Base-by-base conservation (phyloP, 2,329 filamentous ascomycete genomes). In the Ophiostoma sp. region DNA sequence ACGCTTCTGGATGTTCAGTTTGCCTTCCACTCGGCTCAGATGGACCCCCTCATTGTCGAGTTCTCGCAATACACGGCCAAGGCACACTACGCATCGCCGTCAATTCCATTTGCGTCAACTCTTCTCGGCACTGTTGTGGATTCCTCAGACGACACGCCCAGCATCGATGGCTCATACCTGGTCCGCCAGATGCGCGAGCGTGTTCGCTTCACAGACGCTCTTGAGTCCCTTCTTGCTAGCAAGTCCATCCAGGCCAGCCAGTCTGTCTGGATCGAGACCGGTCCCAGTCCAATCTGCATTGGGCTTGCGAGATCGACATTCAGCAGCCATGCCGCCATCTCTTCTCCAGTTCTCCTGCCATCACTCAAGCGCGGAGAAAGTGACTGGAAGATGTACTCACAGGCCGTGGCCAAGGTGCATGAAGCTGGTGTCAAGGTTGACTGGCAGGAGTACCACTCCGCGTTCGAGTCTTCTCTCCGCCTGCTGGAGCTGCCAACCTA, bases 241-340 rank as follows among this genome's bases (percentile, higher is more conserved):
- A 85, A 84, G 72, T 78, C 84, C 20, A 86, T 91, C 64, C 84
- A 89, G 35, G 20, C 62, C 72, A 86, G 88, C 73, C 87, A 88
- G 79, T 90, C 89, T 5, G 83, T 88, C 39, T 92, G 87, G 86
- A 80, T 93, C 70, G 90, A 93, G 77, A 80, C 93, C 73, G 90
- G 90, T 20, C 89, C 90, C 52, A 88, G 92, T 75, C 89, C 90
- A 0, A 85, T 92, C 20, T 90, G 87, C 78, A 83, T 84, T 64
- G 85, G 85, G 71, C 88, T 93, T 83, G 84, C 92, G 73, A 90
- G 89, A 80, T 84, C 86, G 20, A 87, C 85, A 5, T 83, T 90
- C 68, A 85, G 84, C 35, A 27, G 17, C 17, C 7, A 13, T 41
- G 62, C 20, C 20, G 60, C 4, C 33, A n/a, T 23, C 8, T 65